These are phyloP conservation scores for Yamadazyma aaseri DNA, from an alignment of 1,139 yeast species.

Conservation along the genomic window DNA sequence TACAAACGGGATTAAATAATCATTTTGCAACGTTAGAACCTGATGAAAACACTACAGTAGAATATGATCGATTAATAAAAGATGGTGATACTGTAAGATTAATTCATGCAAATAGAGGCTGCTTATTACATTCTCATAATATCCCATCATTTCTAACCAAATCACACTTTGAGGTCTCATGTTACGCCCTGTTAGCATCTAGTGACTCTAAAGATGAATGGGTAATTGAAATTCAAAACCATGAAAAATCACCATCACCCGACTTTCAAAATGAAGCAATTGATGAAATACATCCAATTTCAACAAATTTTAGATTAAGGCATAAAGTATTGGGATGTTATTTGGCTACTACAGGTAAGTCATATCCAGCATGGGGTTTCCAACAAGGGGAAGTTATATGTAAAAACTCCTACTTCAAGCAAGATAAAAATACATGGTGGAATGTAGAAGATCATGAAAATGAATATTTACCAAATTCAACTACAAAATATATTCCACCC, in stretches of 20 bases:
- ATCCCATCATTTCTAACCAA: constrained; percentile 56
- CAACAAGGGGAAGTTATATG: constrained; percentile 80
- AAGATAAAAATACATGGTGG: constrained; percentile 79
- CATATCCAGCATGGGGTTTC: constrained; percentile 81
- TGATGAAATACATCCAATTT: constrained; percentile 58
- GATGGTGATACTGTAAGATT: constrained; percentile 60
- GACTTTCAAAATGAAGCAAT: constrained; percentile 41
- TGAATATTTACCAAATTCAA: constrained; percentile 37
- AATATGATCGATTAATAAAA: constrained; percentile 22
- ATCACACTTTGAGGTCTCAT: constrained; percentile 60
- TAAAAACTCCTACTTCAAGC: constrained; percentile 45
- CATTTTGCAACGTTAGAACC: constrained; percentile 32
- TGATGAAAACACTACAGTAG: constrained; percentile 26
- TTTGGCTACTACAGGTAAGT: constrained; percentile 66
- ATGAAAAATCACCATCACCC: constrained; percentile 51
- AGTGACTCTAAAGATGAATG: constrained; percentile 73
- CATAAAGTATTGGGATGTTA: constrained; percentile 69
- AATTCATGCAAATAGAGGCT: constrained; percentile 50
- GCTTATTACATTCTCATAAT: constrained; percentile 63
- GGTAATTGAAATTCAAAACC: constrained; percentile 64
- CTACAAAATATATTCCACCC: constrained; percentile 53
- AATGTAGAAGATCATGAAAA: constrained; percentile 69
- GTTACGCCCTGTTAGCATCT: constrained; percentile 55
- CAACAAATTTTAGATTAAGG: constrained; percentile 65
- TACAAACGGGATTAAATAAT: constrained; percentile 22